These are phyloP conservation scores for Podospora tetraspora DNA, from an alignment of 495 filamentous ascomycete species.

Conservation along the genomic window DNA sequence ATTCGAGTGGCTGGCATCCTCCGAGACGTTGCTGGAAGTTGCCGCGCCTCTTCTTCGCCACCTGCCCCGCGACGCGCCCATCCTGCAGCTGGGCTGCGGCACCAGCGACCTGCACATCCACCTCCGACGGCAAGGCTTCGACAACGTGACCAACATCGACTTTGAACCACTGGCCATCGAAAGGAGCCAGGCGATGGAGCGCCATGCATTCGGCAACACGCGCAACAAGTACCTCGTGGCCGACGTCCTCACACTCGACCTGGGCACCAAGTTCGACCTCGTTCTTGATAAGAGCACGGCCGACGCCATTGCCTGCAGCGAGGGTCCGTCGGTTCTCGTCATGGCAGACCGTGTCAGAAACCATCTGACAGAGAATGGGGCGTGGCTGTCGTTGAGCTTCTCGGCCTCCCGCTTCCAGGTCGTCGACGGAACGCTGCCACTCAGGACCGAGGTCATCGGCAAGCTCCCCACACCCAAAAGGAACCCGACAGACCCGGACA, in stretches of 20 bases:
- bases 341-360: slow-evolving; percentile 28
- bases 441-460: slow-evolving; percentile 30
- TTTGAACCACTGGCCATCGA: slow-evolving; percentile 39
- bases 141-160: slow-evolving; percentile 38
- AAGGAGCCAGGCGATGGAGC: slow-evolving; percentile 30
- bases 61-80: slow-evolving; percentile 9
- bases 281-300: slow-evolving; percentile 41
- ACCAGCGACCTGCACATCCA: slow-evolving; percentile 40
- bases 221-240: slow-evolving; percentile 32
- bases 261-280: slow-evolving; percentile 23
- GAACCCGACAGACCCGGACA: slow-evolving; percentile 32
- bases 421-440: slow-evolving; percentile 20
- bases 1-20: slow-evolving; percentile 40
- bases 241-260: slow-evolving; percentile 29
- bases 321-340: slow-evolving; percentile 19
- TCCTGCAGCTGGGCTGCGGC: slow-evolving; percentile 39
- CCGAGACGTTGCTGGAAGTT: slow-evolving; percentile 29
- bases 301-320: slow-evolving; percentile 39
- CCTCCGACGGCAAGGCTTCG: slow-evolving; percentile 28
- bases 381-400: slow-evolving; percentile 41
- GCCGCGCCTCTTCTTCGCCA: slow-evolving; percentile 27
- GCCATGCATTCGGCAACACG: slow-evolving; percentile 31
- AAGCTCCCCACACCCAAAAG: slow-evolving; percentile 32
- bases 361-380: slow-evolving; percentile 24
- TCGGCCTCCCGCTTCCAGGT: slow-evolving; percentile 32